Conservation (phyloP, 106 monocot species). For the Alisma plantagoaquatica region DNA sequence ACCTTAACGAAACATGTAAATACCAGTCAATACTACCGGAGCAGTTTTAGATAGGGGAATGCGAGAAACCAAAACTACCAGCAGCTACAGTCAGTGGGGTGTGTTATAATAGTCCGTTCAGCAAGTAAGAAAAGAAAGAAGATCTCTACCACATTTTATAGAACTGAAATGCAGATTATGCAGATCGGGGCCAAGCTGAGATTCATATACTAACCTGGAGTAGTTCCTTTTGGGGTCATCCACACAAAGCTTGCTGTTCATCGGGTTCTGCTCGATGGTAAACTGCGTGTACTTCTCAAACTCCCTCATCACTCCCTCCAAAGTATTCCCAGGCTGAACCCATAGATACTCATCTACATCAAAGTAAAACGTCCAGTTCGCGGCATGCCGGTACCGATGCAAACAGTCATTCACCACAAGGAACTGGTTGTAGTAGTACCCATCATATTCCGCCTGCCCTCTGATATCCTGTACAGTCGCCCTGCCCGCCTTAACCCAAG, state of each 20-base stretch:
- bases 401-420: conserved; percentile 87
- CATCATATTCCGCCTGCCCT: conserved; percentile 65
- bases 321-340: conserved; percentile 37
- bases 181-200: no score
- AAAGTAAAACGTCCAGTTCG: conserved; percentile 94
- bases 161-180: no score
- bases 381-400: conserved; percentile 70
- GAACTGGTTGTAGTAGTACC: conserved; percentile 96
- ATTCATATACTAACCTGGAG: conserved; percentile 43
- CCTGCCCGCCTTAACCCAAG: conserved; percentile 65
- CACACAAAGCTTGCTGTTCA: conserved; percentile 83
- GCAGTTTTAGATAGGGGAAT: no score
- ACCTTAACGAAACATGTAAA: no score
- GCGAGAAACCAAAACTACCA: no score
- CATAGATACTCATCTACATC: conserved; percentile 93
- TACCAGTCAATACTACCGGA: no score
- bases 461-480: conserved; percentile 80
- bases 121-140: no score
- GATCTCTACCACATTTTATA: no score
- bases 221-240: conserved; percentile 38
- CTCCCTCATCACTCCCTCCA: conserved; percentile 44
- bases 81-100: no score
- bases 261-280: conserved; percentile 94
- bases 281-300: conserved; percentile 67
- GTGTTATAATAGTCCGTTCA: no score